Base-by-base conservation (phyloP, 495 filamentous ascomycete species). In the Geoglossum glabrum region DNA sequence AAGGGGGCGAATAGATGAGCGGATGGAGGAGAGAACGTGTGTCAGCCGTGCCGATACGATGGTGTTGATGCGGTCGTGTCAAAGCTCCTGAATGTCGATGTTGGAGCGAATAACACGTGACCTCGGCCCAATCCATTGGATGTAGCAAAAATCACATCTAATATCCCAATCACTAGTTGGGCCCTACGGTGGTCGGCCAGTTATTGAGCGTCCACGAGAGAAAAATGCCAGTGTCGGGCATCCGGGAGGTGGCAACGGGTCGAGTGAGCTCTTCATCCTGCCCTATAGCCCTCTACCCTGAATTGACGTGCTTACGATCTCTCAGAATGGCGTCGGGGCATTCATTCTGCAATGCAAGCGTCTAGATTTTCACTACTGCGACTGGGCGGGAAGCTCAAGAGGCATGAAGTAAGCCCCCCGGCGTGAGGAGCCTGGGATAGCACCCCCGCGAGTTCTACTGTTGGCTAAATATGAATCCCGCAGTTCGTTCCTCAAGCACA, bases 291-390 rank as follows among this genome's bases (percentile, higher is more conserved):
- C 23, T 17, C 15, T n/a, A 3, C 31, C 7, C 25, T 3, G 34
- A 28, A 23, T 56, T 28, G 30, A 56, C 15, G 28, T 34, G 47
- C 36, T 49, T 17, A 58, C 38, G 13, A 11, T 19, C 10, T 30
- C 17, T n/a, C 62, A 95, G 87, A 98, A 98, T 72, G 92, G 92
- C 75, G 79, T 95, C 62, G 92, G 89, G 59, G 87, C 90, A 63
- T 98, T 97, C 73, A 86, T 98, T 70, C 77, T 95, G 59, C 90
- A 95, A 79, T 98, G 92, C 79, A 94, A 85, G 72, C 83, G 84
- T 61, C 76, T 98, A 67, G 86, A 95, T 67, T 85, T 98, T 65
- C 86, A 94, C 71, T 98, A 94, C 75, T 95, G 92, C 74, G 88
- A 96, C 74, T 87, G 82, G 77, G 86, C 84, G 6, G 92, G 90